These are phyloP conservation scores for Persicaria maculosa DNA, from an alignment of 148 eudicot species.

Conservation along the genomic window DNA sequence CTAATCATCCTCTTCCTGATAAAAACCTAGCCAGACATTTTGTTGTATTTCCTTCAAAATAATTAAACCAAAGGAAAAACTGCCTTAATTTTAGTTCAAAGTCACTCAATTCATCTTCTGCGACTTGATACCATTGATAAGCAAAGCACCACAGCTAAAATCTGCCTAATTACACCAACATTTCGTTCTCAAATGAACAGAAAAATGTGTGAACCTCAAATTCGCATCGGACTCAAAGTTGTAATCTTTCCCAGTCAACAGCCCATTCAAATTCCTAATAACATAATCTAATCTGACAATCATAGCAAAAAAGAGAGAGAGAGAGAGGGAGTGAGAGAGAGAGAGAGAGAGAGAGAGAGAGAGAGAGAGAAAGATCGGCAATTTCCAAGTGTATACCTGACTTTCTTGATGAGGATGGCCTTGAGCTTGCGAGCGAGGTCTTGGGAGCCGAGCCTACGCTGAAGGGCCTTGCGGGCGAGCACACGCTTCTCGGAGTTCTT, in stretches of 20 bases:
- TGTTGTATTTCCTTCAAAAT: background rate
- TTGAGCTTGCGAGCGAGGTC: conserved; percentile 76
- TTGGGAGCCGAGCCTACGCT: conserved; percentile 46
- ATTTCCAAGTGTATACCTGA: conserved; percentile 38
- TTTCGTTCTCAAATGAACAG: background rate
- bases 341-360: no score
- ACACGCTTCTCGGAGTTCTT: conserved; percentile 89
- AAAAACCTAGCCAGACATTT: background rate
- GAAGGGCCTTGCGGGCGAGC: conserved; percentile 52
- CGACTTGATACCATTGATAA: background rate
- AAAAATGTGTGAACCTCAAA: background rate
- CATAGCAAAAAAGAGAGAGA: background rate
- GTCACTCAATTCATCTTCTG: background rate
- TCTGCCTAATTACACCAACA: background rate
- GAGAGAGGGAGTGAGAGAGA: background rate
- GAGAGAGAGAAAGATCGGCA: no score
- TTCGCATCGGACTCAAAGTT: background rate
- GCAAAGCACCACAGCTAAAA: background rate
- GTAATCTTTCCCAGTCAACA: background rate
- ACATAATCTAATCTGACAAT: background rate
- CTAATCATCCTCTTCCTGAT: background rate
- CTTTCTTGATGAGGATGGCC: conserved; percentile 63
- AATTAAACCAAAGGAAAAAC: background rate
- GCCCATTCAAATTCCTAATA: background rate
- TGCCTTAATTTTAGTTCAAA: background rate